Evolutionary conservation across 768 basidiomycete genomes (phyloP).

Genomic region (Lentinula guzmanii): DNA sequence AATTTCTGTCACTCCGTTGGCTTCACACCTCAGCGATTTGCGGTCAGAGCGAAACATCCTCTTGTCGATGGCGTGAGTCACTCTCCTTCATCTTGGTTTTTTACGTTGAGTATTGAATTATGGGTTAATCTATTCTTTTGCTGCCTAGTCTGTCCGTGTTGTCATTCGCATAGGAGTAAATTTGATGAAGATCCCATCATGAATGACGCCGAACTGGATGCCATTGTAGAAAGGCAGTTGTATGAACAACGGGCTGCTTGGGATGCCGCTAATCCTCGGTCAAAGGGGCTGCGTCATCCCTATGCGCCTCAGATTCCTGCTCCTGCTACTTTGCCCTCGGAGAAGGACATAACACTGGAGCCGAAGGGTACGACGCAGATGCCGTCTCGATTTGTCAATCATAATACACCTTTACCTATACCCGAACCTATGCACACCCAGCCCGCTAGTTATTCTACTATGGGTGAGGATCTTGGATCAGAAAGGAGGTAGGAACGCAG

Average conservation of each 20-base stretch:
- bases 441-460: neutral
- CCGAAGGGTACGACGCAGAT: neutral
- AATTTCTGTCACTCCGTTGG: neutral
- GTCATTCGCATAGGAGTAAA: neutral
- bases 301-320: neutral
- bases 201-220: neutral
- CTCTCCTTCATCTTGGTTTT: no score
- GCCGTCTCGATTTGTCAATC: neutral
- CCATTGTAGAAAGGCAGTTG: conserved; percentile 1
- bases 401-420: neutral
- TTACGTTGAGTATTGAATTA: neutral
- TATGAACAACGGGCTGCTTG: conserved; percentile 1
- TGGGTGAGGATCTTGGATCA: neutral
- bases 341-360: neutral
- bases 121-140: neutral
- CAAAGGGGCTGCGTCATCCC: neutral
- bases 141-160: conserved; percentile 1
- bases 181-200: neutral
- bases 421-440: neutral
- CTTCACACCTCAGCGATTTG: neutral
- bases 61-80: conserved; percentile 2
- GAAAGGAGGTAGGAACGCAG: neutral
- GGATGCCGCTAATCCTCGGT: neutral
- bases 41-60: neutral
- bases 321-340: neutral